phyloP scores from a whole-genome alignment of 768 basidiomycete genomes.

The Suillus fuscotomentosus region DNA sequence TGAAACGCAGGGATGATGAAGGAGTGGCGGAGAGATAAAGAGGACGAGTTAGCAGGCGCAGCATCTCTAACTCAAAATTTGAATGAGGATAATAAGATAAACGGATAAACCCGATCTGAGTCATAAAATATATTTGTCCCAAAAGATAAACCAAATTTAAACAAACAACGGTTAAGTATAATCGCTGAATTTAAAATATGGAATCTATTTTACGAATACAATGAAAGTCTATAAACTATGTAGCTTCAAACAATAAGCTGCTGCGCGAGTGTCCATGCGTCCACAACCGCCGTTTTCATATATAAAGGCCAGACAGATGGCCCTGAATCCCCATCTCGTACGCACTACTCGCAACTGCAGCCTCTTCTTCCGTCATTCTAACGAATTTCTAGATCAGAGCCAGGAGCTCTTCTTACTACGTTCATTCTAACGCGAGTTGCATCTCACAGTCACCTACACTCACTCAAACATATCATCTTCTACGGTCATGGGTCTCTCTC shows the following conservation, averaged over 20 bases:
- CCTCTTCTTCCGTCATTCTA: conserved; percentile 2
- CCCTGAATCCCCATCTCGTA: conserved; percentile 1
- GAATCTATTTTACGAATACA: conserved; percentile 9
- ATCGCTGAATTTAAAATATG: background rate
- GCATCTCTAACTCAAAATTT: conserved; percentile 28
- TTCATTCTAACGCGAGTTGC: background rate
- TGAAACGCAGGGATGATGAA: conserved; percentile 23
- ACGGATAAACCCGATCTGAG: conserved; percentile 25
- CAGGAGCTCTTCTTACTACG: conserved; percentile 9
- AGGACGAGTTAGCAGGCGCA: conserved; percentile 24
- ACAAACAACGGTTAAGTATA: conserved; percentile 4
- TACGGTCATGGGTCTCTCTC: background rate
- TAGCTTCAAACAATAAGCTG: conserved; percentile 9
- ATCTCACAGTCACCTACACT: background rate
- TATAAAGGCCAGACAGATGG: conserved; percentile 5
- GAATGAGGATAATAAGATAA: conserved; percentile 1
- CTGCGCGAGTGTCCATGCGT: conserved; percentile 4
- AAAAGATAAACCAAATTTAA: background rate
- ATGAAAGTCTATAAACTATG: conserved; percentile 1
- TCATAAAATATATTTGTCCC: background rate
- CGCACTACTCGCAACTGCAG: background rate
- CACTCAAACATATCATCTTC: background rate
- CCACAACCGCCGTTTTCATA: background rate
- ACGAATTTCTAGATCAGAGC: conserved; percentile 7
- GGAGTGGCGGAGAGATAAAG: conserved; percentile 26